Conservation (phyloP, 805 yeast species). For the Saturnispora saitoi region DNA sequence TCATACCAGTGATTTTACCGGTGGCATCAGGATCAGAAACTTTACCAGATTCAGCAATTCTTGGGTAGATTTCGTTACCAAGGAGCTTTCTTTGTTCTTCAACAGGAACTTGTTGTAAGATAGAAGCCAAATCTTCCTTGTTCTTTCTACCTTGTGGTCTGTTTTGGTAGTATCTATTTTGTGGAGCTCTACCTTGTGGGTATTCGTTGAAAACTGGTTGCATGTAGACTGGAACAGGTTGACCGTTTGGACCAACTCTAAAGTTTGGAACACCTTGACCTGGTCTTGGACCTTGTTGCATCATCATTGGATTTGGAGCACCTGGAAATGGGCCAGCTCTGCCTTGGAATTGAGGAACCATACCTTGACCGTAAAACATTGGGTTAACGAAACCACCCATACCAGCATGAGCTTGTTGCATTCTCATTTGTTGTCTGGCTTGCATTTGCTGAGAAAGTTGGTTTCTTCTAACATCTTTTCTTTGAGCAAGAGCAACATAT, state of each 20-base stretch:
- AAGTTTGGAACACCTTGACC: constrained; percentile 44
- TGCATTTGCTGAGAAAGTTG: constrained; percentile 97
- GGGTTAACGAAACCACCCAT: constrained; percentile 83
- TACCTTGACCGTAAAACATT: constrained; percentile 77
- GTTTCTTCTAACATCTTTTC: constrained; percentile 94
- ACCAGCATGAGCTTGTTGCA: constrained; percentile 89
- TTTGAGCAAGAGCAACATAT: constrained; percentile 97
- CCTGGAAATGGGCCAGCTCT: constrained; percentile 75
- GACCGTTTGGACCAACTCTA: constrained; percentile 74
- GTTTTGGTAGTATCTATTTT: constrained; percentile 41
- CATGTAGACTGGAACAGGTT: constrained; percentile 73
- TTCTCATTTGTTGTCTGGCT: constrained; percentile 96
- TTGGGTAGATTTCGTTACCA: constrained; percentile 96
- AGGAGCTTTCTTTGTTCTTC: constrained; percentile 95
- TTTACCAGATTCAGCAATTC: constrained; percentile 77
- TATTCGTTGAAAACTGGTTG: constrained; percentile 70
- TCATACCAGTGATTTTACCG: constrained; percentile 98
- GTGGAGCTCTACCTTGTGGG: constrained; percentile 44
- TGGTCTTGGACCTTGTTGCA: constrained; percentile 56
- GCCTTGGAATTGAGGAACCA: constrained; percentile 40
- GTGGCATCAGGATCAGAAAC: constrained; percentile 91
- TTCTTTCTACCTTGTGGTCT: constrained; percentile 26
- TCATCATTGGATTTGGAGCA: constrained; percentile 67
- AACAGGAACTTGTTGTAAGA: constrained; percentile 58
- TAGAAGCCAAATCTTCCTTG: constrained; percentile 43